Conservation (phyloP, 352 stramenopile species). For the Thalassiosira exigua region DNA sequence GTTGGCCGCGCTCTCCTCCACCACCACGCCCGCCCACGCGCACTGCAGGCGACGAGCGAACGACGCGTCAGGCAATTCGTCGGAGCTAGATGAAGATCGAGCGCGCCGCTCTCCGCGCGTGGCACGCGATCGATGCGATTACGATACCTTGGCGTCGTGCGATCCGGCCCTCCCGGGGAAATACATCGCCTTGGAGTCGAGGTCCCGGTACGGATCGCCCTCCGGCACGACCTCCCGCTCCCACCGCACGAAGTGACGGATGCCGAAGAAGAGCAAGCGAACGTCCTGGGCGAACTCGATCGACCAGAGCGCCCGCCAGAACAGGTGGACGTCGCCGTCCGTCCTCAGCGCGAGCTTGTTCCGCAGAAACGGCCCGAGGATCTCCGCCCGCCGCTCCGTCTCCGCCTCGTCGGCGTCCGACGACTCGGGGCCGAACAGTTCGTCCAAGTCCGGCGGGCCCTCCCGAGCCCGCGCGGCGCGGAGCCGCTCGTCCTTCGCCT, state of each 20-base stretch:
- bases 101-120: no score
- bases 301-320: slow-evolving; percentile 20
- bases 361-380: slow-evolving; percentile 19
- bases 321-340: slow-evolving; percentile 4
- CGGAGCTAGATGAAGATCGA: no score
- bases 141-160: slow-evolving; percentile 19
- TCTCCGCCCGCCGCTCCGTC: slow-evolving; percentile 14
- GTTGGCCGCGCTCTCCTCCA: slow-evolving; percentile 17
- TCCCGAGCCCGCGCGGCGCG: no score
- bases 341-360: slow-evolving; percentile 6
- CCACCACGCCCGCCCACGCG: slow-evolving; percentile 17
- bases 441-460: no score
- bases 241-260: slow-evolving; percentile 1
- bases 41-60: slow-evolving; percentile 11
- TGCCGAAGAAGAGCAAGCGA: background rate
- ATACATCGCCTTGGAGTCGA: slow-evolving; percentile 4
- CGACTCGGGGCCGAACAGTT: background rate
- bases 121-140: no score
- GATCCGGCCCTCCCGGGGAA: slow-evolving; percentile 19
- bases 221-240: background rate
- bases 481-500: no score
- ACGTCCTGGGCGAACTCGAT: slow-evolving; percentile 20
- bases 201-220: background rate
- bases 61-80: no score
- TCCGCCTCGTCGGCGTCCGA: slow-evolving; percentile 10